Evolutionary conservation across 2,329 filamentous ascomycete species (phyloP).

Genomic region (Camillea tinctor): DNA sequence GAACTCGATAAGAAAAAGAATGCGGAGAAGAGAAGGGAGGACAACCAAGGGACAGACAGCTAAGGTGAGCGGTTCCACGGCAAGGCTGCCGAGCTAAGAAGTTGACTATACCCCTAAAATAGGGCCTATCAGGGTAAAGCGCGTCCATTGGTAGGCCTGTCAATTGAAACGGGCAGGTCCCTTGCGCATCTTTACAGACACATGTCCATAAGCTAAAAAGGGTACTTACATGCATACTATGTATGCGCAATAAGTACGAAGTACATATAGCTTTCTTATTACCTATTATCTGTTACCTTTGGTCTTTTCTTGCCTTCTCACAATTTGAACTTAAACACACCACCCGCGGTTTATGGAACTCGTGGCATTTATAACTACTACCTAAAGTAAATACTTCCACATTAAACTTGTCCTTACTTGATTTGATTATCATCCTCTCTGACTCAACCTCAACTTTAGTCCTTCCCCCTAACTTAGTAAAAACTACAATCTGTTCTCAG

Average conservation of each 20-base stretch:
- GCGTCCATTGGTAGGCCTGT: background rate
- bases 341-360: background rate
- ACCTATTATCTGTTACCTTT: constrained; percentile 18
- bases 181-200: constrained; percentile 20
- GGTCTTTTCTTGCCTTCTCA: too few relatives aligned
- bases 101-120: background rate
- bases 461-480: too few relatives aligned
- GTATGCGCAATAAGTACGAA: too few relatives aligned
- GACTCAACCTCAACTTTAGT: background rate
- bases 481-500: constrained; percentile 26
- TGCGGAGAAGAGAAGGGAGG: background rate
- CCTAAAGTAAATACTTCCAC: too few relatives aligned
- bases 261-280: constrained; percentile 1
- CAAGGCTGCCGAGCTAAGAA: background rate
- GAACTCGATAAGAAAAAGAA: too few relatives aligned
- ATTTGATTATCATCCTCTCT: background rate
- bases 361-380: background rate
- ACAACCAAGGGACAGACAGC: background rate
- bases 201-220: constrained; percentile 20
- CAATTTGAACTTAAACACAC: background rate
- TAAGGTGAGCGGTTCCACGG: too few relatives aligned
- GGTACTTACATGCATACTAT: too few relatives aligned
- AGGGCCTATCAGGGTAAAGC: background rate
- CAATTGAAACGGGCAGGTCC: background rate
- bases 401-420: background rate